These are phyloP conservation scores for Areca catechu DNA, from an alignment of 176 grass and related monocot species.

Conservation along the genomic window DNA sequence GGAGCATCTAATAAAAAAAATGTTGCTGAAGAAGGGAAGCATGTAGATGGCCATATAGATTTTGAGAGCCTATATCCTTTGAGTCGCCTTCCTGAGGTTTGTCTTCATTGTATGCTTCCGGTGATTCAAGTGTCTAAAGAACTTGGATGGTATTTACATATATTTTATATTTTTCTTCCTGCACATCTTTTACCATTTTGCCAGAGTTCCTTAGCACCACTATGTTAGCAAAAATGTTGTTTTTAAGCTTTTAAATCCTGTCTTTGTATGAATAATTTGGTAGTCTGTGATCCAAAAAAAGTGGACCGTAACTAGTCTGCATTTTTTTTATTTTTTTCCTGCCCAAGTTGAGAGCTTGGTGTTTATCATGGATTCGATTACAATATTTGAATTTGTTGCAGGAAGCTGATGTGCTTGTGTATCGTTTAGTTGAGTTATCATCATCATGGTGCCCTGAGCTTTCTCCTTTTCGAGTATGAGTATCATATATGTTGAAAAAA, in stretches of 20 bases:
- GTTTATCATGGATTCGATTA: no score
- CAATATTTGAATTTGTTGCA: constrained; percentile 16
- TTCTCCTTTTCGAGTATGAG: constrained; percentile 63
- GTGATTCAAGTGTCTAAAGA: no score
- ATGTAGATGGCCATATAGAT: constrained; percentile 34
- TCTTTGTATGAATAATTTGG: no score
- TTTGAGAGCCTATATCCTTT: constrained; percentile 64
- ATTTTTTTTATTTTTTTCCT: no score
- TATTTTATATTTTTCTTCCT: not conserved
- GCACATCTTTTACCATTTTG: no score
- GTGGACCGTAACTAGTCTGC: no score
- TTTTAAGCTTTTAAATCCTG: no score
- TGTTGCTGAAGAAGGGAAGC: constrained; percentile 35
- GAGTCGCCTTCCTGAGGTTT: constrained; percentile 67
- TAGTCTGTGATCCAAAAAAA: no score
- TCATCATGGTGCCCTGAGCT: constrained; percentile 81
- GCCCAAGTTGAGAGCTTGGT: no score
- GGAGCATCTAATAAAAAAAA: constrained; percentile 21
- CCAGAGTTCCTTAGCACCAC: no score
- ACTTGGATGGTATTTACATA: not conserved
- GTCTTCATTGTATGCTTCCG: not conserved
- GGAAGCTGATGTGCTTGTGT: constrained; percentile 80
- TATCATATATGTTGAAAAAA: no score
- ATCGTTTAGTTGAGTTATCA: constrained; percentile 80
- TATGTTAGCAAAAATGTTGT: no score